phyloP scores from a whole-genome alignment of 768 basidiomycete genomes.

The Austroboletus festivus region DNA sequence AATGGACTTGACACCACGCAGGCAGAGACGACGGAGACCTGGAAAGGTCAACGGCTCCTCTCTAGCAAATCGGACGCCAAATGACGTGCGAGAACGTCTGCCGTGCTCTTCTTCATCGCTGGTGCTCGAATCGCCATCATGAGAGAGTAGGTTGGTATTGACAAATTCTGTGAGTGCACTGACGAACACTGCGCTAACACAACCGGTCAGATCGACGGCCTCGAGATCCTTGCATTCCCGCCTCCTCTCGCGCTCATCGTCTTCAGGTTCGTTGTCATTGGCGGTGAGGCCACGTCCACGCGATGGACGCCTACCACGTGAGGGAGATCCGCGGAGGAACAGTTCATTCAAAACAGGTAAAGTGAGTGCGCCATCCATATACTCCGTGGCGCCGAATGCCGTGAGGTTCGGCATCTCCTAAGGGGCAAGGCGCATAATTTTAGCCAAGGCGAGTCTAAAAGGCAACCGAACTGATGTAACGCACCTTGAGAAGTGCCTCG shows the following conservation, averaged over 20 bases:
- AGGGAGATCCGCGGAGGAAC: slow-evolving; percentile 78
- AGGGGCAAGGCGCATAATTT: slow-evolving; percentile 8
- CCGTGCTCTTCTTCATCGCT: slow-evolving; percentile 39
- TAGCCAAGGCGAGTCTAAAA: slow-evolving; percentile 3
- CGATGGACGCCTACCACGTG: slow-evolving; percentile 62
- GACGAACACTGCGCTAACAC: slow-evolving; percentile 88
- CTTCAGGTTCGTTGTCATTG: slow-evolving; percentile 61
- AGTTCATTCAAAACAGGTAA: slow-evolving; percentile 84
- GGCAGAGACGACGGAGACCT: slow-evolving; percentile 70
- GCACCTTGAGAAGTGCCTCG: slow-evolving; percentile 70
- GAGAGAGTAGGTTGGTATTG: slow-evolving; percentile 51
- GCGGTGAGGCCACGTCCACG: slow-evolving; percentile 56
- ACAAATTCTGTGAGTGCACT: slow-evolving; percentile 84
- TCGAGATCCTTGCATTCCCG: slow-evolving; percentile 74
- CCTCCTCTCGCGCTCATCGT: slow-evolving; percentile 73
- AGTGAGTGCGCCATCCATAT: slow-evolving; percentile 93
- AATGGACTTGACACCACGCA: slow-evolving; percentile 81
- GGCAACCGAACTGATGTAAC: slow-evolving; percentile 16
- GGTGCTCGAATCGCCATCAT: slow-evolving; percentile 42
- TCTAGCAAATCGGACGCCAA: slow-evolving; percentile 28
- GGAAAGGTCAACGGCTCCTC: slow-evolving; percentile 63
- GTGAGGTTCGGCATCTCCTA: slow-evolving; percentile 87
- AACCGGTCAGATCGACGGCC: slow-evolving; percentile 92
- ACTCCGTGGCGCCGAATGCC: slow-evolving; percentile 95
- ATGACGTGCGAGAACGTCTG: slow-evolving; percentile 33